Evolutionary conservation across 2,329 filamentous ascomycete species (phyloP), one percentile per base, ranked within the genome.

Genomic region (Cladophialophora chaetospira): DNA sequence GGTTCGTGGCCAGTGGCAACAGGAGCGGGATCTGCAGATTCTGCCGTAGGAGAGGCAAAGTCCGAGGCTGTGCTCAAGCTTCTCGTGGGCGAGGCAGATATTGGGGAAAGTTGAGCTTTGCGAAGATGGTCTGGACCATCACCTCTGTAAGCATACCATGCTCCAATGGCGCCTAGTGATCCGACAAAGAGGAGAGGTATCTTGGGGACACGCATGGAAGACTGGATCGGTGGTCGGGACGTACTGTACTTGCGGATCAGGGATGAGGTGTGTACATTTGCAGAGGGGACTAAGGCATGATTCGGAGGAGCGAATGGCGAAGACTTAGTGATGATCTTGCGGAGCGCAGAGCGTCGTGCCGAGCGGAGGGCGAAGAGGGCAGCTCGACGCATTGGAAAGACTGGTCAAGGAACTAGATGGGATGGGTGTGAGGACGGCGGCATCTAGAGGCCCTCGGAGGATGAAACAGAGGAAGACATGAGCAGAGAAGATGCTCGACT

Each of bases 1-100:
- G 76, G 69, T 80, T 91, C 73, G 74, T 83, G 69, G 9, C 75
- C 71, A 29, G 71, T 70, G 58, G 75, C 72, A 11, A 70, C 68
- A 57, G 72, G 69, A 43, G 63, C 66, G 63, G 38, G 55, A 63
- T 47, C 66, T 63, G 53, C 64, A 58, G 51, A 66, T 60, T 49
- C 58, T 55, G 44, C 62, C 21, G 52, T 54, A 15, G 60, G 43
- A 13, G 36, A 43, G 19, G 58, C 49, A 54, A 42, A 51, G 33
- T 60, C 50, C 31, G 51, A 54, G 13, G 57, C 53, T 17, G 57
- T 64, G 44, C 59, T 60, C 52, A 60, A 48, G 51, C 35, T 56
- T 55, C 55, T 63, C 26, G 53, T 56, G 19, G 53, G 56, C 40
- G 42, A 58, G 19, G 56, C 47, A 38, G 53, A 63, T 25, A 58